Percentiles rank a stretch among this genome's conserved stretches.
Conservation (phyloP, 345 rosid genomes). For the Populus tremula region DNA sequence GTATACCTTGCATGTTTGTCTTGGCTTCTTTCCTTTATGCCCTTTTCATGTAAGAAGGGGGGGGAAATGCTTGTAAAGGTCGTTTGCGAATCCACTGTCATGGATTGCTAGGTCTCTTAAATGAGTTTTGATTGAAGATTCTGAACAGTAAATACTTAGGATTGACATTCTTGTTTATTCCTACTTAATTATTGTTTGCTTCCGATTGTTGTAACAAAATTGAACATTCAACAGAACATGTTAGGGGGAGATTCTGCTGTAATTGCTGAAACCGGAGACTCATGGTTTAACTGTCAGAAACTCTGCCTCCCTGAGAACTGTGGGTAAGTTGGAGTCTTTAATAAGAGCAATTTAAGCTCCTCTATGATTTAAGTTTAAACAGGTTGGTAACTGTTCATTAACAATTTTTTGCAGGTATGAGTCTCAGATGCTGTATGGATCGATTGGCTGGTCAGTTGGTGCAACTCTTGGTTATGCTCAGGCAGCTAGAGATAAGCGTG, state of each 20-base stretch:
- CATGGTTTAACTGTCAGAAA: slow-evolving; percentile 82
- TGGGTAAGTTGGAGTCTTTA: slow-evolving; percentile 37
- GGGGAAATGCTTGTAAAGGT: not conserved
- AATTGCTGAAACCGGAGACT: slow-evolving; percentile 74
- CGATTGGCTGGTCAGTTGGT: slow-evolving; percentile 80
- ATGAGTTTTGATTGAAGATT: not conserved
- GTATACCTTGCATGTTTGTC: not conserved
- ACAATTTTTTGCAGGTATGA: slow-evolving; percentile 45
- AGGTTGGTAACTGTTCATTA: slow-evolving; percentile 1
- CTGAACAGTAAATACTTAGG: not conserved
- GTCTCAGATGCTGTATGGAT: slow-evolving; percentile 81
- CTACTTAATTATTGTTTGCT: not conserved
- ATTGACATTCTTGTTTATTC: not conserved
- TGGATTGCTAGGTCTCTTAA: not conserved
- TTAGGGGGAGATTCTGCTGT: slow-evolving; percentile 52
- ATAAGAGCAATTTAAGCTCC: not conserved
- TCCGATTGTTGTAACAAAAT: not conserved
- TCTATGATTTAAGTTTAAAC: not conserved
- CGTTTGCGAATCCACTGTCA: not conserved
- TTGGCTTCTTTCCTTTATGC: not conserved
- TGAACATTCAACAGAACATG: slow-evolving; percentile 39
- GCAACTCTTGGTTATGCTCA: slow-evolving; percentile 78
- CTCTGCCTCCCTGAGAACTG: slow-evolving; percentile 69
- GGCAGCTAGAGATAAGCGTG: slow-evolving; percentile 61
- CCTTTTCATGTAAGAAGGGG: not conserved